phyloP scores from a whole-genome alignment of 1,139 yeast species.

The Taphrina pruni region DNA sequence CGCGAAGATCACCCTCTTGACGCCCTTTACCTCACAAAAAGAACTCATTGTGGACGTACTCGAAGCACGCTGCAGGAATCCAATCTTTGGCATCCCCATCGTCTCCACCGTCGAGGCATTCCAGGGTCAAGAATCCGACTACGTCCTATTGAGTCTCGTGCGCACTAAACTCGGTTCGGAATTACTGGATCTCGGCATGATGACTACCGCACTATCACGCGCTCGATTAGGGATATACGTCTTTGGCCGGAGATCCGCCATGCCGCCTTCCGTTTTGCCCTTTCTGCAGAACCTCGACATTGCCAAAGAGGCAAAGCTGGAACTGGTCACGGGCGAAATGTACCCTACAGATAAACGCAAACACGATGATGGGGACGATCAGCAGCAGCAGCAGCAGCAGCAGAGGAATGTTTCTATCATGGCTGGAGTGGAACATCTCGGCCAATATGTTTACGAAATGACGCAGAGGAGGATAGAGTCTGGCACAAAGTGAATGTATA shows the following conservation, averaged over 20 bases:
- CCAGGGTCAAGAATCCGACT: conserved; percentile 50
- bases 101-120: conserved; percentile 50
- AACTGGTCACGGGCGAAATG: conserved; percentile 53
- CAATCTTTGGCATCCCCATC: conserved; percentile 51
- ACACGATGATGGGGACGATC: conserved; percentile 31
- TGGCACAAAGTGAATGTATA: conserved; percentile 26
- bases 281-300: conserved; percentile 44
- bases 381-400: no score
- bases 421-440: conserved; percentile 53
- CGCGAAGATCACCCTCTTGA: conserved; percentile 55
- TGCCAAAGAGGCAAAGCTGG: conserved; percentile 47
- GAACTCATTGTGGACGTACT: conserved; percentile 50
- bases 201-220: conserved; percentile 51
- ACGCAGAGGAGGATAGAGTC: conserved; percentile 48
- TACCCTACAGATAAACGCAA: conserved; percentile 47
- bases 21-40: conserved; percentile 55
- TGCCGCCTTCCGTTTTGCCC: conserved; percentile 14
- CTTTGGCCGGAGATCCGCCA: conserved; percentile 48
- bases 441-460: conserved; percentile 54
- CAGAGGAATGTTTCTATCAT: conserved; percentile 47
- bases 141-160: conserved; percentile 52
- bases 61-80: conserved; percentile 47
- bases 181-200: conserved; percentile 48
- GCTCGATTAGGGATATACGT: conserved; percentile 53
- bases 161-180: conserved; percentile 47